These are phyloP conservation scores for Populus tremula DNA, from an alignment of 345 rosid species.

Conservation along the genomic window DNA sequence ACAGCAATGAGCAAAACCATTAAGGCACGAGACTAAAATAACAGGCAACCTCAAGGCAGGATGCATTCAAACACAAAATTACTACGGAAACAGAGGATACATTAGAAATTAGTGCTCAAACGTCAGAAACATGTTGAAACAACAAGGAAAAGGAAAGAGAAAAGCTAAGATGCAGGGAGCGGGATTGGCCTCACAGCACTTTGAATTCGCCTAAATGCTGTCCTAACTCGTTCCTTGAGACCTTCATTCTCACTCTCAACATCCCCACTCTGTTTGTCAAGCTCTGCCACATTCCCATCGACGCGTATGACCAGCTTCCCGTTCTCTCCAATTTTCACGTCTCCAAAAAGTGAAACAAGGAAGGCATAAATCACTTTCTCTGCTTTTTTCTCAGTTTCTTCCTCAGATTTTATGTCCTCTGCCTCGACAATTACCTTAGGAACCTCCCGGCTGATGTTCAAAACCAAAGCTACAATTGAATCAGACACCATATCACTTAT, in stretches of 20 bases:
- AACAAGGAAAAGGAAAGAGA: no score
- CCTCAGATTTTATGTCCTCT: constrained; percentile 53
- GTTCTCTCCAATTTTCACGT: constrained; percentile 73
- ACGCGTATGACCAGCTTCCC: constrained; percentile 71
- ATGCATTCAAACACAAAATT: no score
- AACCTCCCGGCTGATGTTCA: constrained; percentile 69
- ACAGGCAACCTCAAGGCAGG: no score
- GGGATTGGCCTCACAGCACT: constrained; percentile 81
- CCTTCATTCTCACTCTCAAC: constrained; percentile 86
- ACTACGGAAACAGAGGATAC: no score
- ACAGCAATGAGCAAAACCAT: no score
- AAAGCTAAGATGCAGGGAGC: constrained; percentile 37
- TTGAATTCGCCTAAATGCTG: constrained; percentile 62
- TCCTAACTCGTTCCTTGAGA: constrained; percentile 71
- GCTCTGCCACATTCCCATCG: constrained; percentile 73
- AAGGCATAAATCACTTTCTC: constrained; percentile 80
- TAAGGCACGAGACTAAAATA: no score
- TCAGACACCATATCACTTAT: constrained; percentile 93
- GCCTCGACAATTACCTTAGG: constrained; percentile 67
- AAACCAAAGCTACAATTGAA: constrained; percentile 76
- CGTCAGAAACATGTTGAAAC: no score
- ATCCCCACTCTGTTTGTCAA: constrained; percentile 81
- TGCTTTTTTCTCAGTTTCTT: constrained; percentile 64
- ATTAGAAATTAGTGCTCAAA: no score
- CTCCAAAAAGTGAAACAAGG: constrained; percentile 85